These are phyloP conservation scores for Serendipita indica DNA, from an alignment of 768 basidiomycete species.

Conservation along the genomic window DNA sequence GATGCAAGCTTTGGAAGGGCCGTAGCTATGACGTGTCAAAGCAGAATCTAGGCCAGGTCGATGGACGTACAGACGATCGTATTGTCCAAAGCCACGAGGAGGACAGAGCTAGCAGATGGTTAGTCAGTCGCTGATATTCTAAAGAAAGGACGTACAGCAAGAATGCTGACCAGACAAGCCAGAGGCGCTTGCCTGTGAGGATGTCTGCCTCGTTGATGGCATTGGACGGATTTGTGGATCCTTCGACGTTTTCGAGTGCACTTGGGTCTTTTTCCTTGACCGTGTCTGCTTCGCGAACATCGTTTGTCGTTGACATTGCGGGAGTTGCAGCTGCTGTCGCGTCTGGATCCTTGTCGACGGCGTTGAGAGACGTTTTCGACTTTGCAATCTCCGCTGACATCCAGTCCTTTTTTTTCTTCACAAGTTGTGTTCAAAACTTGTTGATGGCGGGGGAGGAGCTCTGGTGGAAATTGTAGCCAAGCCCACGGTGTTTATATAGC, in stretches of 20 bases:
- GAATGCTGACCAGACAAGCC: not conserved
- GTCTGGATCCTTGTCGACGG: too few relatives aligned
- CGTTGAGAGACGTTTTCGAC: too few relatives aligned
- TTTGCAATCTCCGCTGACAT: too few relatives aligned
- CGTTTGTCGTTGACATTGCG: not conserved
- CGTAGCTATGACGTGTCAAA: conserved; percentile 16
- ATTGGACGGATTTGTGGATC: not conserved
- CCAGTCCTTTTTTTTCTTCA: too few relatives aligned
- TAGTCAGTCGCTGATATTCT: not conserved
- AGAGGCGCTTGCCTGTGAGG: not conserved
- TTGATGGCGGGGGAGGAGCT: too few relatives aligned
- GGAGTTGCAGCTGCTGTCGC: not conserved
- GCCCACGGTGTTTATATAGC: too few relatives aligned
- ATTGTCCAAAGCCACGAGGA: conserved; percentile 25
- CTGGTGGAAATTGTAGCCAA: too few relatives aligned
- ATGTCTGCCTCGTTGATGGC: not conserved
- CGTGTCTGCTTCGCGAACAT: not conserved
- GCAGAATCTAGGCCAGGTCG: not conserved
- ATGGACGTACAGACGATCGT: conserved; percentile 22
- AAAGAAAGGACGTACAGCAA: not conserved
- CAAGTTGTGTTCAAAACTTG: too few relatives aligned
- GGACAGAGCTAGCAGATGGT: conserved; percentile 13
- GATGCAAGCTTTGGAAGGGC: conserved; percentile 22
- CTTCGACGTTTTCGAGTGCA: not conserved
- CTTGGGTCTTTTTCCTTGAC: not conserved